Evolutionary conservation across 2,329 filamentous ascomycete species (phyloP).

Genomic region (Lachnellula hyalina): DNA sequence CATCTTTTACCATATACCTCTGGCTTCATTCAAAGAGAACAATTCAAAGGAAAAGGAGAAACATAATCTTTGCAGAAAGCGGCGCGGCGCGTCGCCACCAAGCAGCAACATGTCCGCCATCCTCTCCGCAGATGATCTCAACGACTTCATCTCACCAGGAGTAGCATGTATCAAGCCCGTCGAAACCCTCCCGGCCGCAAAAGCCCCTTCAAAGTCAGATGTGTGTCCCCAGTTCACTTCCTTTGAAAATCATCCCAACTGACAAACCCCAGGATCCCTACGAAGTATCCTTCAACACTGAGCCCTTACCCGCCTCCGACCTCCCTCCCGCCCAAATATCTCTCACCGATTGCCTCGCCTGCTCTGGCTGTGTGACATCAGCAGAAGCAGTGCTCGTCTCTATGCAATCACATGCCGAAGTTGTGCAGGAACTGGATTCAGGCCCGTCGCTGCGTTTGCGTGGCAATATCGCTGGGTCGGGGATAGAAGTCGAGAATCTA

Average conservation of each 20-base stretch:
- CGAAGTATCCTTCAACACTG: slow-evolving; percentile 92
- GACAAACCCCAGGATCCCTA: slow-evolving; percentile 39
- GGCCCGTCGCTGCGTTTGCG: slow-evolving; percentile 40
- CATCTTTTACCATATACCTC: background rate
- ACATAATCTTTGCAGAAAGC: background rate
- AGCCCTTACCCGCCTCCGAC: slow-evolving; percentile 49
- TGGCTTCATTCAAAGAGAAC: background rate
- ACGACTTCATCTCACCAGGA: slow-evolving; percentile 97
- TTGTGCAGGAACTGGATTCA: slow-evolving; percentile 74
- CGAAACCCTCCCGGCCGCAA: slow-evolving; percentile 73
- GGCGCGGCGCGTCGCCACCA: slow-evolving; percentile 18
- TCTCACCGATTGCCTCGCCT: slow-evolving; percentile 93
- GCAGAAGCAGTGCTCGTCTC: slow-evolving; percentile 96
- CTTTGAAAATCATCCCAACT: slow-evolving; percentile 3
- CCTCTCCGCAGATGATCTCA: slow-evolving; percentile 91
- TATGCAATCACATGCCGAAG: slow-evolving; percentile 88
- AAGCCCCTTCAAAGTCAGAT: slow-evolving; percentile 38
- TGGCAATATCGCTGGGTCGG: slow-evolving; percentile 25
- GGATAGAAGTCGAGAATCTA: slow-evolving; percentile 43
- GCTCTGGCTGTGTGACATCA: slow-evolving; percentile 94
- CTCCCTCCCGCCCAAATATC: slow-evolving; percentile 82
- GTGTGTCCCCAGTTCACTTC: slow-evolving; percentile 31
- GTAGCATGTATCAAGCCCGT: slow-evolving; percentile 98
- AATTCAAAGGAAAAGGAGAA: background rate
- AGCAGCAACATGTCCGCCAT: slow-evolving; percentile 79